phyloP scores from a whole-genome alignment of 495 filamentous ascomycete genomes.

The Rhizodiscina lignyota region DNA sequence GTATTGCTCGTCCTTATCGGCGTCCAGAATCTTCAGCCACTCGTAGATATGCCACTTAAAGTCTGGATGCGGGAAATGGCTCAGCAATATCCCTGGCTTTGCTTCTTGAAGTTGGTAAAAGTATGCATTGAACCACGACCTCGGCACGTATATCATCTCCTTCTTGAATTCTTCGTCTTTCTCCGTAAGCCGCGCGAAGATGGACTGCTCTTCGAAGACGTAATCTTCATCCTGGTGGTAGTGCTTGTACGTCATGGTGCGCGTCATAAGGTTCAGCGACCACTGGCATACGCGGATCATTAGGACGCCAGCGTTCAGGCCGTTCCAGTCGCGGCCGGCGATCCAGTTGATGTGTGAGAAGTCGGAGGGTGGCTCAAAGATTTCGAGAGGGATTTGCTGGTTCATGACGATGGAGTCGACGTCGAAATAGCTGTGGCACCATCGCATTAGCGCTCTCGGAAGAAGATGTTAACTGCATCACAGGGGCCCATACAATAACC shows the following conservation, averaged over 20 bases:
- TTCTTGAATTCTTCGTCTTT: background rate
- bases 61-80: conserved; percentile 2
- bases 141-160: conserved; percentile 3
- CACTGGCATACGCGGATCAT: conserved; percentile 2
- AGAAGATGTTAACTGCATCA: background rate
- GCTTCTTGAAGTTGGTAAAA: background rate
- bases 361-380: conserved; percentile 26
- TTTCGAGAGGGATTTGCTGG: conserved; percentile 23
- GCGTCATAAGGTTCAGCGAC: conserved; percentile 4
- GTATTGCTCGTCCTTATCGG: background rate
- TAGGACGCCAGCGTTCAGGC: conserved; percentile 4
- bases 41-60: conserved; percentile 1
- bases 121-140: conserved; percentile 6
- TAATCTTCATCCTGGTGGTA: conserved; percentile 3
- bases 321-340: conserved; percentile 1
- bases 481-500: conserved; percentile 24
- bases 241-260: conserved; percentile 2
- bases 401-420: conserved; percentile 29
- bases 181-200: conserved; percentile 1
- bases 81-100: conserved; percentile 1
- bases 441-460: background rate
- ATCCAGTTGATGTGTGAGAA: conserved; percentile 21
- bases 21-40: background rate
- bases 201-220: conserved; percentile 3
- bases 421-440: conserved; percentile 29